These are phyloP conservation scores for Aspergillus diversus DNA, from an alignment of 495 filamentous ascomycete species.

Conservation along the genomic window DNA sequence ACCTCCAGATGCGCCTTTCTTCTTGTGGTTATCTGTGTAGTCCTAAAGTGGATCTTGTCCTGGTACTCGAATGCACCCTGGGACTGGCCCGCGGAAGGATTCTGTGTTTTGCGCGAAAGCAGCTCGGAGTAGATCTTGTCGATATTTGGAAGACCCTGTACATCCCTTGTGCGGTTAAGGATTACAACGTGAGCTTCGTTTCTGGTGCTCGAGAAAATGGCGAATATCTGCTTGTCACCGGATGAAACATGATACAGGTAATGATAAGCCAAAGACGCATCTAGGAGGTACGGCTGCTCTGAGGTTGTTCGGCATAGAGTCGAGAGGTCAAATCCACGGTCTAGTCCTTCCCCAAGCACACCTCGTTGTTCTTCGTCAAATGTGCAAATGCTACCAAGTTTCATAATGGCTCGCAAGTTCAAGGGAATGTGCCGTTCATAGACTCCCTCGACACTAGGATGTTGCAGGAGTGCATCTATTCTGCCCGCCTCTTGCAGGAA, in stretches of 20 bases:
- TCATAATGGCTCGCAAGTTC: conserved; percentile 79
- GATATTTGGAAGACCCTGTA: conserved; percentile 85
- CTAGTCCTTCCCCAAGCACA: conserved; percentile 89
- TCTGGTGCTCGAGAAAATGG: conserved; percentile 81
- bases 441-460: conserved; percentile 92
- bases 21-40: conserved; percentile 82
- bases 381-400: conserved; percentile 90
- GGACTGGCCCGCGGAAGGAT: conserved; percentile 67
- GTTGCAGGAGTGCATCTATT: conserved; percentile 80
- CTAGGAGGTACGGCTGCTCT: conserved; percentile 71
- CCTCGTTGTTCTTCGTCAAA: conserved; percentile 90
- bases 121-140: conserved; percentile 88
- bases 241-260: conserved; percentile 91
- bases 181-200: conserved; percentile 84
- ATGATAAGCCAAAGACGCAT: conserved; percentile 73
- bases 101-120: conserved; percentile 64
- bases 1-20: conserved; percentile 87
- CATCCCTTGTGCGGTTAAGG: conserved; percentile 74
- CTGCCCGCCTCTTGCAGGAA: conserved; percentile 84
- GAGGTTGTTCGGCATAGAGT: conserved; percentile 67
- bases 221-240: conserved; percentile 91
- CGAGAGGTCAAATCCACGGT: conserved; percentile 89
- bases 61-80: conserved; percentile 85
- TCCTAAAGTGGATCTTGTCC: conserved; percentile 83
- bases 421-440: conserved; percentile 93